Percentiles rank a stretch among this genome's conserved stretches.
phyloP scores from a whole-genome alignment of 140 eudicot genomes.

The Senecio squalidus region DNA sequence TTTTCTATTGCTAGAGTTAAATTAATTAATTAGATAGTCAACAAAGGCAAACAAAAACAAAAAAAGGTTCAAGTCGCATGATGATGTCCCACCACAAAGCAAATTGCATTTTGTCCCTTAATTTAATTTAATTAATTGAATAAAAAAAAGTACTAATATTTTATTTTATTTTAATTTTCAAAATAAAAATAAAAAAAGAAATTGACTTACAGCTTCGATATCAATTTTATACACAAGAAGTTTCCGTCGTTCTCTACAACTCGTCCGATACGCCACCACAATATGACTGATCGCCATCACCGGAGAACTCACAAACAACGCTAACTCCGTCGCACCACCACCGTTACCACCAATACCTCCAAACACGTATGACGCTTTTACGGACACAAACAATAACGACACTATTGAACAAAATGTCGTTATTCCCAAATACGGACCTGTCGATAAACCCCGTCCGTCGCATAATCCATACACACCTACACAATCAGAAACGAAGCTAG shows the following conservation, averaged over 20 bases:
- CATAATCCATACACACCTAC: conserved; percentile 87
- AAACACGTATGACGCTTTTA: conserved; percentile 73
- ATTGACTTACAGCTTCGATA: conserved; percentile 86
- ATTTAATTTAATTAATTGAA: too few relatives aligned
- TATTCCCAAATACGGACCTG: conserved; percentile 71
- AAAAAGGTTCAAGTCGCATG: not conserved
- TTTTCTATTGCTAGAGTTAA: not conserved
- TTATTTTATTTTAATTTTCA: not conserved
- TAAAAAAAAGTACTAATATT: too few relatives aligned
- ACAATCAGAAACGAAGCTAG: not conserved
- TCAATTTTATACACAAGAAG: conserved; percentile 90
- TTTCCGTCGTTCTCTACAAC: conserved; percentile 89
- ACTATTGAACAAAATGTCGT: conserved; percentile 69
- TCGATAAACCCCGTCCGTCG: conserved; percentile 73
- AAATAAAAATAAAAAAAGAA: not conserved
- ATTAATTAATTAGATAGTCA: conserved; percentile 1
- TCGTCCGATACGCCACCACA: conserved; percentile 83
- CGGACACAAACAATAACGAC: conserved; percentile 67
- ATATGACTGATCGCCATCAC: conserved; percentile 67
- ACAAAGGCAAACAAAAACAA: conserved; percentile 14
- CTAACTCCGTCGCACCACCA: conserved; percentile 40
- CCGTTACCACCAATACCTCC: conserved; percentile 12
- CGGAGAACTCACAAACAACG: conserved; percentile 55
- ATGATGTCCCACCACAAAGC: conserved; percentile 3
- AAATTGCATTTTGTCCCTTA: conserved; percentile 7